These are phyloP conservation scores for Auriscalpium orientale DNA, from an alignment of 768 basidiomycete species.

Conservation along the genomic window DNA sequence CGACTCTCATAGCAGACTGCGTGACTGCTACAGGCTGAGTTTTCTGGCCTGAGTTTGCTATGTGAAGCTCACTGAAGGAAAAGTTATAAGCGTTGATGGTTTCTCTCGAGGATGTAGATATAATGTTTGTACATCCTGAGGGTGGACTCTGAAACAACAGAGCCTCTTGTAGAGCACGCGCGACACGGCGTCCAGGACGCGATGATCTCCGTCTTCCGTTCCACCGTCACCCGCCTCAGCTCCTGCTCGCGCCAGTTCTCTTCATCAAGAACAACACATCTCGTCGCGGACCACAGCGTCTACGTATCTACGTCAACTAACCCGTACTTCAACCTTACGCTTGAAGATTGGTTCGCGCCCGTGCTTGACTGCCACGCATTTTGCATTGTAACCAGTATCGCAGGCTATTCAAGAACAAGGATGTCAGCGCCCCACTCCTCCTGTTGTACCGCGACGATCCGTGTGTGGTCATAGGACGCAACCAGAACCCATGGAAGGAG, in stretches of 20 bases:
- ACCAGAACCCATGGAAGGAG: conserved; percentile 99
- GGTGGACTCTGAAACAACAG: too few relatives aligned
- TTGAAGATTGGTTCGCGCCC: conserved; percentile 72
- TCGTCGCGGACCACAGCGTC: conserved; percentile 36
- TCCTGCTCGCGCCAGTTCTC: conserved; percentile 6
- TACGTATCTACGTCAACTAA: conserved; percentile 72
- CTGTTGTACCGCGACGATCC: conserved; percentile 83
- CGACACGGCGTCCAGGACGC: too few relatives aligned
- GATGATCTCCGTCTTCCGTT: neutral
- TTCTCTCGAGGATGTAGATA: too few relatives aligned
- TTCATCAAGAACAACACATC: neutral
- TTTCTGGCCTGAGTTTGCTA: too few relatives aligned
- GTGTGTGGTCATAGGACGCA: conserved; percentile 89
- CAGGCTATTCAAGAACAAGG: conserved; percentile 78
- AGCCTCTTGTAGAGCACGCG: too few relatives aligned
- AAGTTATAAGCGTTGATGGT: too few relatives aligned
- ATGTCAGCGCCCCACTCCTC: conserved; percentile 60
- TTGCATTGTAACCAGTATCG: conserved; percentile 13
- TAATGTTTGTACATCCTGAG: too few relatives aligned
- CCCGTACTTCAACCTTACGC: conserved; percentile 84
- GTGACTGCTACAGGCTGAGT: too few relatives aligned
- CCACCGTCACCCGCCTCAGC: conserved; percentile 1
- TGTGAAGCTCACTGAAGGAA: too few relatives aligned
- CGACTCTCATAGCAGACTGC: too few relatives aligned
- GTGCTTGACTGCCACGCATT: conserved; percentile 26